Base-by-base conservation (phyloP, 345 rosid genomes). In the Citrus glauca region DNA sequence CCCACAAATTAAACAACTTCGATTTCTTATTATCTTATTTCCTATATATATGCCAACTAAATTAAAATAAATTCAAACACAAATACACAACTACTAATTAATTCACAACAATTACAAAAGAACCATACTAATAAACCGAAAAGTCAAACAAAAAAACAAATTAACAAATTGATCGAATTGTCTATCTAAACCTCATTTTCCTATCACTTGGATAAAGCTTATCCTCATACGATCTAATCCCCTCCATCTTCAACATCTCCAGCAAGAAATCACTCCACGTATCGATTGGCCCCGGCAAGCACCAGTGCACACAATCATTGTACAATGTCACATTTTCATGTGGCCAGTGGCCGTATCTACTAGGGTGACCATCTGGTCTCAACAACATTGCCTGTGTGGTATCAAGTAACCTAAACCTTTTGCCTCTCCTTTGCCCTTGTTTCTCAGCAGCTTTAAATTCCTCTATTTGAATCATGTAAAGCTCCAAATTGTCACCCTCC, bases 251-350 rank as follows among this genome's bases (percentile, higher is more conserved):
- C 86, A 94, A 71, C 97, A 92, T 91, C 77, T 91, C 89, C 66
- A 91, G 87, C 78, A 94, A 84, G 87, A 94, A 90, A 80, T 94
- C 93, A 56, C 81, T 91, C 90, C 94, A 92, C 1, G 88, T 66
- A 38, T 94, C 98, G n/a, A 94, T 89, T 0, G 98, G 97, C 27
- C 98, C 97, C 4, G 97, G 97, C 85, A 91, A 82, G 89, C 98
- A 94, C 98, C 97, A 93, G 64, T 94, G 98, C 55, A 94, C 98
- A 38, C 97, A 93, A 74, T 94, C 98, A 27, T 93, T 93, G 79
- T 91, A 71, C 74, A 94, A 60, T 0, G 92, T 81, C 40, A 91
- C 98, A 35, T 94, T 94, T 55, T 88, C 95, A 30, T 89, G 81
- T 0, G 89, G 84, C 86, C 79, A 77, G 55, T 93, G 97, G 30